A percentile compares a stretch with the other conserved stretches of the same genome.
phyloP scores from a whole-genome alignment of 176 grass and related monocot species.

The Bothriochloa decipiens region DNA sequence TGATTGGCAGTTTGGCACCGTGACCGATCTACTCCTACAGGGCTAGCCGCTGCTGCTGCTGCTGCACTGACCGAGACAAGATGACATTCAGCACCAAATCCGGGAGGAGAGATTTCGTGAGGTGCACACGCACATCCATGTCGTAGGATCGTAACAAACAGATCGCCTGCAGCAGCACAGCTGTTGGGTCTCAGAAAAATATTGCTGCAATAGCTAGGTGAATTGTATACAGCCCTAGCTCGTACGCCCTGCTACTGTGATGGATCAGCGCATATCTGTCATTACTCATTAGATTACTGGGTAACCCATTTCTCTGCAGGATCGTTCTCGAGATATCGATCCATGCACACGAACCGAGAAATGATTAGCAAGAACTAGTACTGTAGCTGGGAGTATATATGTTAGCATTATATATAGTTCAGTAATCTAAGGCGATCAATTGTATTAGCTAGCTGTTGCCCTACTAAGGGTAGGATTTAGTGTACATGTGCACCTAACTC shows the following conservation, averaged over 20 bases:
- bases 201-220: neutral
- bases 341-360: conserved; percentile 14
- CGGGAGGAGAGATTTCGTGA: neutral
- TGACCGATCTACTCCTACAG: neutral
- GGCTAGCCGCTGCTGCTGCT: conserved; percentile 16
- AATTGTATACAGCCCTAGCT: neutral
- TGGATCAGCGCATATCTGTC: neutral
- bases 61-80: conserved; percentile 30
- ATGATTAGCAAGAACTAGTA: conserved; percentile 4
- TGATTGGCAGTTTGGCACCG: neutral
- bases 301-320: neutral
- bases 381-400: neutral
- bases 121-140: conserved; percentile 1
- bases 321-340: conserved; percentile 52
- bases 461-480: too few relatives aligned
- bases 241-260: neutral
- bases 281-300: conserved; percentile 29
- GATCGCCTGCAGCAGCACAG: conserved; percentile 23
- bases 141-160: conserved; percentile 37
- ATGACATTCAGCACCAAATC: conserved; percentile 52
- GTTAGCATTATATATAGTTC: neutral
- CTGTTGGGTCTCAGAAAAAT: conserved; percentile 11
- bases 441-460: neutral
- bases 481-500: too few relatives aligned
- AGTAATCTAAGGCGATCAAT: neutral